A percentile compares a stretch with the other conserved stretches of the same genome.
Conservation (phyloP, 805 yeast species). For the Barnettozyma vustinii region DNA sequence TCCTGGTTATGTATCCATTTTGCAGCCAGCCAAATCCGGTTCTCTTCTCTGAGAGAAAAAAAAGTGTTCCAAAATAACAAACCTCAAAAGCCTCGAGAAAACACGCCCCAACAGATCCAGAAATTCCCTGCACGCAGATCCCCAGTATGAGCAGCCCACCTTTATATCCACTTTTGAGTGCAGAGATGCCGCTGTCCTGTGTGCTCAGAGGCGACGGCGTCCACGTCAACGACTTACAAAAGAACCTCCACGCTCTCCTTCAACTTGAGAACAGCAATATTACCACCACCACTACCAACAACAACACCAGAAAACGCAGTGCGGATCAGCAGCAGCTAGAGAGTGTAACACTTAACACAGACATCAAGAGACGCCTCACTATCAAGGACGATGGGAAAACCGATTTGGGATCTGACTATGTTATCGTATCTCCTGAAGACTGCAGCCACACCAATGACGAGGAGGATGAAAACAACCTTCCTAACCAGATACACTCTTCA, state of each 20-base stretch:
- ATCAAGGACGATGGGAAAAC: slow-evolving; percentile 11
- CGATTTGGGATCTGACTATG: neutral
- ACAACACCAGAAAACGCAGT: slow-evolving; percentile 16
- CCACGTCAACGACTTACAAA: slow-evolving; percentile 3
- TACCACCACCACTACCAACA: neutral
- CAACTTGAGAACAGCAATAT: neutral
- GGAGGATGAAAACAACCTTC: neutral
- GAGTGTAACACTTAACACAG: slow-evolving; percentile 5
- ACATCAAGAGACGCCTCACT: slow-evolving; percentile 15
- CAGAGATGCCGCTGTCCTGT: slow-evolving; percentile 21
- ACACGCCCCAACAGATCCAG: neutral
- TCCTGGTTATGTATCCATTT: neutral
- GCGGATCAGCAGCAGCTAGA: slow-evolving; percentile 16
- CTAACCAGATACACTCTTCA: neutral
- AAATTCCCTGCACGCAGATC: neutral
- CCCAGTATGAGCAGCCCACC: slow-evolving; percentile 18
- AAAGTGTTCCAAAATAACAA: neutral
- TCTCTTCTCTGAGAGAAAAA: neutral
- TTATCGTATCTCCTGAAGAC: neutral
- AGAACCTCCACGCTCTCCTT: slow-evolving; percentile 5
- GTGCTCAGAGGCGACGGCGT: slow-evolving; percentile 13
- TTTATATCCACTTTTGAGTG: slow-evolving; percentile 14
- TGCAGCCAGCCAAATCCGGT: neutral
- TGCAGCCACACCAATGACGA: neutral
- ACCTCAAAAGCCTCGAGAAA: neutral